Conservation (phyloP, 1,139 yeast species). For the Petasospora rhodanensis region DNA sequence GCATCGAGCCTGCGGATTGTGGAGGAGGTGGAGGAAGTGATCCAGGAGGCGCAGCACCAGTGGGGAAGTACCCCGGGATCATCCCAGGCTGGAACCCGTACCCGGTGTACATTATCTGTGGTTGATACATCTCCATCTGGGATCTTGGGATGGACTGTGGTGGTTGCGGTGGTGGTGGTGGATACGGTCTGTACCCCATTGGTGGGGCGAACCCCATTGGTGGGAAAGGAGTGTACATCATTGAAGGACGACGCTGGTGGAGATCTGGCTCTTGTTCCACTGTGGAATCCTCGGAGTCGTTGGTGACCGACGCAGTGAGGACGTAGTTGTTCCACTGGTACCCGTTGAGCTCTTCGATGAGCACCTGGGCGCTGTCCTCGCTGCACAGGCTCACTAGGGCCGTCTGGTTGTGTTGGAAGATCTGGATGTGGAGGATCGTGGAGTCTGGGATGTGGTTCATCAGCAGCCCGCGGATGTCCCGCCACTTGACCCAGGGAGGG, state of each 20-base stretch:
- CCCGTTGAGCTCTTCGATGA: conserved; percentile 16
- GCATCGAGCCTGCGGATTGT: too few species aligned
- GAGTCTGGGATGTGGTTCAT: conserved; percentile 17
- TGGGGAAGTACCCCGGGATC: too few species aligned
- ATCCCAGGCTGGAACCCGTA: too few species aligned
- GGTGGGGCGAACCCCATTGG: too few species aligned
- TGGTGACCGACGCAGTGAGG: conserved; percentile 2
- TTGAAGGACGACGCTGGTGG: background rate
- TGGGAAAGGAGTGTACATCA: too few species aligned
- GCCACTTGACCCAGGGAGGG: conserved; percentile 20
- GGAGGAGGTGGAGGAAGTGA: background rate
- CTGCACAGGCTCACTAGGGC: conserved; percentile 13
- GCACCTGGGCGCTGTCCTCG: conserved; percentile 4
- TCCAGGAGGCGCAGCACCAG: background rate
- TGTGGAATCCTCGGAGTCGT: background rate
- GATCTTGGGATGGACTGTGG: too few species aligned
- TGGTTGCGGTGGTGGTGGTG: conserved; percentile 3
- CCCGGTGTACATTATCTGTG: too few species aligned
- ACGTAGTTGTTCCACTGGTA: conserved; percentile 11
- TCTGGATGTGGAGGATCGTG: conserved; percentile 19
- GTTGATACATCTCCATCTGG: too few species aligned
- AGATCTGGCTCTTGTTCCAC: background rate
- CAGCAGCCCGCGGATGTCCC: conserved; percentile 18
- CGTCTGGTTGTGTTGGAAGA: too few species aligned
- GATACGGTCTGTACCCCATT: too few species aligned